Evolutionary conservation across 2,329 filamentous ascomycete genomes (phyloP).

Genomic region (Colletotrichum musicola): DNA sequence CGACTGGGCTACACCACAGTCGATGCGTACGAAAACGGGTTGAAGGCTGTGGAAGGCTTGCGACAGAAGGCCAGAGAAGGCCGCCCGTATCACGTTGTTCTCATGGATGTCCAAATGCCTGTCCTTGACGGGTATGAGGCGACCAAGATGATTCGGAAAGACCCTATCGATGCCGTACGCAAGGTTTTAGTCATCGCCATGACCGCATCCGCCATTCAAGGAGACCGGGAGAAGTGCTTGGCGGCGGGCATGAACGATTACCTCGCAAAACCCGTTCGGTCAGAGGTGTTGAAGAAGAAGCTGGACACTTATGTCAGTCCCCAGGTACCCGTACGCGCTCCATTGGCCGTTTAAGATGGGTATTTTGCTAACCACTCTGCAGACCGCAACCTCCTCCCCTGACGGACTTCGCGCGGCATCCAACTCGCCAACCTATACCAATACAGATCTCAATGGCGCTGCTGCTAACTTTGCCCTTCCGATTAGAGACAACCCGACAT

Average conservation of each 20-base stretch:
- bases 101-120: conserved; percentile 98
- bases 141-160: conserved; percentile 83
- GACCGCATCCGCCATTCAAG: conserved; percentile 95
- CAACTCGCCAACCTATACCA: conserved; percentile 41
- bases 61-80: conserved; percentile 77
- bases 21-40: conserved; percentile 90
- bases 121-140: conserved; percentile 93
- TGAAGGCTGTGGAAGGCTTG: conserved; percentile 89
- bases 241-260: conserved; percentile 98
- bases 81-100: conserved; percentile 85
- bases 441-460: conserved; percentile 39
- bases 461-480: conserved; percentile 38
- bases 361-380: conserved; percentile 7
- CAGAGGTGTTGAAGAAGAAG: conserved; percentile 87
- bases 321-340: conserved; percentile 42
- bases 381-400: conserved; percentile 19
- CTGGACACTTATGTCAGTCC: conserved; percentile 69
- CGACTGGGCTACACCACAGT: conserved; percentile 85
- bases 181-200: conserved; percentile 95
- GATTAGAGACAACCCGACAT: conserved; percentile 42
- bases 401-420: conserved; percentile 30
- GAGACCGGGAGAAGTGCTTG: conserved; percentile 94
- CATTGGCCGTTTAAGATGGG: not conserved
- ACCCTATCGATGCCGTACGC: conserved; percentile 80
- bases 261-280: conserved; percentile 93